Base-by-base conservation (phyloP, 768 basidiomycete species). In the Lentinula lateritia region DNA sequence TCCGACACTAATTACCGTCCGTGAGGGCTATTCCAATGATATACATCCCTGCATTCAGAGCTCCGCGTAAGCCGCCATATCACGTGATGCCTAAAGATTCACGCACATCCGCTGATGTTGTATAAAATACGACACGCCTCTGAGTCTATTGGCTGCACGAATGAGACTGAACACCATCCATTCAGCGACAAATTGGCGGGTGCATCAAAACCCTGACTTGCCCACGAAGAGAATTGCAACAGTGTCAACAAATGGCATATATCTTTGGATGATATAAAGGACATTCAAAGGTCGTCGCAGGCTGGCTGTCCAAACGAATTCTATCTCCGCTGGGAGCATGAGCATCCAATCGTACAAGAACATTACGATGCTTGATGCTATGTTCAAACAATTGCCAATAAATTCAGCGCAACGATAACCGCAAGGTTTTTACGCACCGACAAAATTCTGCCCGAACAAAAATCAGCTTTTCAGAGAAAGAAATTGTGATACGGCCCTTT, bases 21-120 rank as follows among this genome's bases (percentile, higher is more conserved):
- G 65, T 48, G 18, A 64, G 36, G 48, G 55, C 56, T 36, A 66
- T 60, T 23, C 64, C 62, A 12, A 20, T 18, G 15, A 63, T 35
- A 41, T 60, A 65, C 45, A 65, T 48, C 53, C 58, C 64, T 65
- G 5, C 16, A 35, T 12, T 13, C 28, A 15, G 7, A n/a, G 10
- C 32, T 7, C 5, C 13, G 10, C 36, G 35, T 45, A 23, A 28
- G 34, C 16, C 23, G 28, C 4, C 8, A 3, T 52, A 34, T n/a
- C 7, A 20, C 12, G 16, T 6, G n/a, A 38, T n/a, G 6, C 34
- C 18, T 20, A 38, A 15, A 42, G 38, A 54, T 15, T 7, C 13
- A 41, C 53, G n/a, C 18, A 61, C 61, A 61, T 23, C 50, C 61
- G 6, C 42, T 48, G 20, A 36, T 61, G 23, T 20, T 43, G 28